phyloP scores from a whole-genome alignment of 2,329 filamentous ascomycete species.

The Fonsecaea multimorphosa region DNA sequence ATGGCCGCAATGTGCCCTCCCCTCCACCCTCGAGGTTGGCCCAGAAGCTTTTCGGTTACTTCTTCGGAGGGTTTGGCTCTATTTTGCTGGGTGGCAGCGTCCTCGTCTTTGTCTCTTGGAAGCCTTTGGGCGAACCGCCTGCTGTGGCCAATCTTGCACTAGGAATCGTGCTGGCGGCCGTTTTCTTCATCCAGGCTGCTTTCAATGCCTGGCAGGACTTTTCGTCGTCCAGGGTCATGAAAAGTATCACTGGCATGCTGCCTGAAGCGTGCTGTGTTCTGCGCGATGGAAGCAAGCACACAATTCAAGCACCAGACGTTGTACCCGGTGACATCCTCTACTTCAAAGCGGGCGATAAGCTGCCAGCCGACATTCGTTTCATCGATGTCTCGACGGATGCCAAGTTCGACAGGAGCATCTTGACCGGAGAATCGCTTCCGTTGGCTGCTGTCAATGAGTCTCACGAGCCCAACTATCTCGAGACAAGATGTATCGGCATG shows the following conservation, averaged over 20 bases:
- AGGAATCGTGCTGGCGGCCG: slow-evolving; percentile 72
- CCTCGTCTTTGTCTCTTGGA: slow-evolving; percentile 78
- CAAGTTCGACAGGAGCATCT: slow-evolving; percentile 74
- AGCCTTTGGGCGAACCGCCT: slow-evolving; percentile 74
- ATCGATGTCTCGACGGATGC: slow-evolving; percentile 71
- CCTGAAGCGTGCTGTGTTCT: slow-evolving; percentile 72
- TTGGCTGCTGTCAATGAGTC: slow-evolving; percentile 68
- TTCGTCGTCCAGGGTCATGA: slow-evolving; percentile 78
- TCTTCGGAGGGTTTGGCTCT: slow-evolving; percentile 78
- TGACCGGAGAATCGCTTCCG: slow-evolving; percentile 73
- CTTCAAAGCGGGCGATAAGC: slow-evolving; percentile 73
- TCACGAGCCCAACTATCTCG: slow-evolving; percentile 75
- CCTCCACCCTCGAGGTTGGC: slow-evolving; percentile 67
- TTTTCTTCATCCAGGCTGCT: slow-evolving; percentile 71
- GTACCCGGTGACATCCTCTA: slow-evolving; percentile 74
- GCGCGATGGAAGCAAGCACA: slow-evolving; percentile 62
- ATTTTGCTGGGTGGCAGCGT: slow-evolving; percentile 72
- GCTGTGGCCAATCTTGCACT: slow-evolving; percentile 72
- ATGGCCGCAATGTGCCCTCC: slow-evolving; percentile 71
- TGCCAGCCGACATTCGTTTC: slow-evolving; percentile 76
- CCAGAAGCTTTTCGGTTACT: slow-evolving; percentile 68
- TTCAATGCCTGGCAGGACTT: slow-evolving; percentile 78
- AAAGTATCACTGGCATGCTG: slow-evolving; percentile 79
- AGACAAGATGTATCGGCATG: slow-evolving; percentile 76
- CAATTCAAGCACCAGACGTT: slow-evolving; percentile 63